Evolutionary conservation across 2,329 filamentous ascomycete genomes (phyloP).

Genomic region (Gaeumannomyces sp.): DNA sequence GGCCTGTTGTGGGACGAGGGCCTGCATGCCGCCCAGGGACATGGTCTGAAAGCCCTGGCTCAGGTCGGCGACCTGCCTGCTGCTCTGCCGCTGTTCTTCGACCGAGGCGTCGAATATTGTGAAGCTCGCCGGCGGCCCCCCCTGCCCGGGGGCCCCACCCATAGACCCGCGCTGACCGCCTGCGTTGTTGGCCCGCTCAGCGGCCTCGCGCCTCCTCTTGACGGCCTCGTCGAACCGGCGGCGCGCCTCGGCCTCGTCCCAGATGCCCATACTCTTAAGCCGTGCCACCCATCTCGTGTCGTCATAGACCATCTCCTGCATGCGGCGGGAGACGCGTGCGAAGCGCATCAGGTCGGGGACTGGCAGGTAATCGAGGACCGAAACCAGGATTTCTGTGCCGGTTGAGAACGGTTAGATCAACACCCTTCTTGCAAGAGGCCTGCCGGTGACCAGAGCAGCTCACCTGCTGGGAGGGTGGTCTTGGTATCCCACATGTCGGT

Average conservation of each 20-base stretch:
- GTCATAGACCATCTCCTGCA: slow-evolving; percentile 98
- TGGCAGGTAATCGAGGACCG: slow-evolving; percentile 84
- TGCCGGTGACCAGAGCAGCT: slow-evolving; percentile 16
- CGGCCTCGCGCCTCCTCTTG: slow-evolving; percentile 52
- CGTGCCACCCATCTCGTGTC: slow-evolving; percentile 91
- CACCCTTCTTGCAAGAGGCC: background rate
- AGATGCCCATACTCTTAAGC: slow-evolving; percentile 80
- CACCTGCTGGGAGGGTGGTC: slow-evolving; percentile 76
- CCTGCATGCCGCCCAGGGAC: slow-evolving; percentile 35
- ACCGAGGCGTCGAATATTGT: slow-evolving; percentile 19
- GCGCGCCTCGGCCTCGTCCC: slow-evolving; percentile 84
- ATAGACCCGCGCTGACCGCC: slow-evolving; percentile 17
- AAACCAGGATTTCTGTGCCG: slow-evolving; percentile 71
- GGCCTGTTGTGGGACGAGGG: slow-evolving; percentile 14
- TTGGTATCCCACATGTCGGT: slow-evolving; percentile 75
- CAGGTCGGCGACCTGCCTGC: slow-evolving; percentile 32
- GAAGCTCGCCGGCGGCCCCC: slow-evolving; percentile 9
- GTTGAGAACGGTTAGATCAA: background rate
- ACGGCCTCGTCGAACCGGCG: slow-evolving; percentile 70
- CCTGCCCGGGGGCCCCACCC: slow-evolving; percentile 13
- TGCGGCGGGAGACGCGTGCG: slow-evolving; percentile 74
- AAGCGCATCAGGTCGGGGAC: slow-evolving; percentile 79
- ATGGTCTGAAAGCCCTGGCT: slow-evolving; percentile 68
- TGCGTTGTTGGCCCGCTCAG: slow-evolving; percentile 24
- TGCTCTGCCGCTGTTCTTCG: slow-evolving; percentile 50